These are phyloP conservation scores for Aspergillus cavernicola DNA, from an alignment of 495 filamentous ascomycete species.

Conservation along the genomic window DNA sequence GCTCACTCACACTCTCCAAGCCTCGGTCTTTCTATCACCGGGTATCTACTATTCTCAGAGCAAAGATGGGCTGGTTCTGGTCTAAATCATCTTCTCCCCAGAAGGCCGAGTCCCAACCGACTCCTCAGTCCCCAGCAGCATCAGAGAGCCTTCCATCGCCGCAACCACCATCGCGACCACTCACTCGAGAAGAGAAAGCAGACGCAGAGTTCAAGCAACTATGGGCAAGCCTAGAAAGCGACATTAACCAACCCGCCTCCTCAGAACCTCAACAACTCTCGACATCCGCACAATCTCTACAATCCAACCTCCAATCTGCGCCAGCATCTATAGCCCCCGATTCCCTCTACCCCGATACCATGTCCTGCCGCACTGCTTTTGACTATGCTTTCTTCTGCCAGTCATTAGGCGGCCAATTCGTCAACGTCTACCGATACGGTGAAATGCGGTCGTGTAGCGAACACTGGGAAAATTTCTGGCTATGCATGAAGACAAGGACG, in stretches of 20 bases:
- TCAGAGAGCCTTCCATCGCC: conserved; percentile 9
- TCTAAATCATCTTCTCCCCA: conserved; percentile 30
- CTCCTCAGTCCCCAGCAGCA: conserved; percentile 12
- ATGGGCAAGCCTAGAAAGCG: conserved; percentile 47
- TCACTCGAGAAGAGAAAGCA: conserved; percentile 54
- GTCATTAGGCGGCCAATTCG: conserved; percentile 83
- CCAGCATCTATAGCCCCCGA: conserved; percentile 50
- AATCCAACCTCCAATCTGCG: conserved; percentile 13
- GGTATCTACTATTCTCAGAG: not conserved
- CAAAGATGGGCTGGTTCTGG: conserved; percentile 51
- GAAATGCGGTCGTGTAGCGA: conserved; percentile 66
- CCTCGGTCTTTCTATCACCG: no score
- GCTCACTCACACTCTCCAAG: not conserved
- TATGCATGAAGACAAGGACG: conserved; percentile 80
- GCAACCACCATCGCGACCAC: conserved; percentile 13
- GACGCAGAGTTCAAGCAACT: conserved; percentile 60
- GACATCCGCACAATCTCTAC: conserved; percentile 11
- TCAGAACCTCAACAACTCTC: conserved; percentile 22
- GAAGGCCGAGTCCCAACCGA: conserved; percentile 21
- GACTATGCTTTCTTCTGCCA: conserved; percentile 95
- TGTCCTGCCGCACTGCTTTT: conserved; percentile 89
- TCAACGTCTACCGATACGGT: conserved; percentile 83
- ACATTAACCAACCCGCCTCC: conserved; percentile 17
- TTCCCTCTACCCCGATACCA: conserved; percentile 67
- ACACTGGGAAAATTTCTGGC: conserved; percentile 87